Base-by-base conservation (phyloP, 345 rosid genomes). In the Cardamine resedifolia region DNA sequence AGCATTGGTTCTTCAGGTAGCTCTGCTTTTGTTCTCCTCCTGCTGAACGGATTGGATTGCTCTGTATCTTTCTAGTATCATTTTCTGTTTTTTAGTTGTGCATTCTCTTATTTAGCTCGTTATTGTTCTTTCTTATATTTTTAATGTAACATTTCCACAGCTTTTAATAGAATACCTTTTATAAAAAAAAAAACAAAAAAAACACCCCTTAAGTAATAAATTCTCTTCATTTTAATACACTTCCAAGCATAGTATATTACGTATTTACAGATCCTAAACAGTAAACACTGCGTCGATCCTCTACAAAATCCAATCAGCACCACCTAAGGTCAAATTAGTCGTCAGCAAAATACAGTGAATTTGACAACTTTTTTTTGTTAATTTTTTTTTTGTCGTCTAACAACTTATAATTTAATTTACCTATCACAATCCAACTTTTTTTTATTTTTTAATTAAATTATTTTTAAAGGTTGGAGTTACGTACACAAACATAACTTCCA, bases 301-400 rank as follows among this genome's bases (percentile, higher is more conserved):
- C 27, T 10, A 26, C 7, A 4, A 26, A 45, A 64, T 65, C 66
- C 1, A 56, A 24, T 65, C 77, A 66, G 72, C 61, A 58, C 51
- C 53, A 73, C 51, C 60, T 66, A 66, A 36, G 60, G 61, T 58
- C 67, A 74, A 49, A 18, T 14, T 19, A 58, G 41, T 58, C 60
- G 72, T 57, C 78, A 58, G 6, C 27, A 21, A 16, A 21, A 64
- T 55, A 65, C 59, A 57, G 43, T 65, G 16, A 56, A 24, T 47
- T 55, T 12, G 7, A 53, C 39, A 11, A 44, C 9, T 58, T 20
- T 26, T 10, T 33, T 34, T 0, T 28, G 1, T 4, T 28, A 27
- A 34, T 30, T 28, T 19, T 1, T 7, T 34, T 15, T 15, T 15
- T 2, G 7, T 41, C 47, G 18, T 41, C 16, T 41, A 14, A 41